Evolutionary conservation across 768 basidiomycete species (phyloP).

Genomic region (Hygrophorus russula): DNA sequence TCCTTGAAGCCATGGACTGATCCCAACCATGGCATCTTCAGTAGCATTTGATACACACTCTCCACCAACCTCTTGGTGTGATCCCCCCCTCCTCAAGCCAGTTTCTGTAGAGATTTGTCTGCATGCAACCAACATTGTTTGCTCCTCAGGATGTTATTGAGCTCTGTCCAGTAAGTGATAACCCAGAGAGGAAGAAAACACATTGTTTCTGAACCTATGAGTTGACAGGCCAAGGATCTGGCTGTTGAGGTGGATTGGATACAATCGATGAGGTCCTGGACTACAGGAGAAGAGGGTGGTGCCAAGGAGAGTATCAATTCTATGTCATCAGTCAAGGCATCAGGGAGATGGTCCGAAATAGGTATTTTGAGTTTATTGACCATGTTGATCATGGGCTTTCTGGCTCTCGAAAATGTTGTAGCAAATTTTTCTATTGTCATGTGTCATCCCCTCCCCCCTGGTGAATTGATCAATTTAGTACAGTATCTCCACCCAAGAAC

Average conservation of each 20-base stretch:
- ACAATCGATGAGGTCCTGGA: not conserved
- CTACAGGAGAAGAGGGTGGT: not conserved
- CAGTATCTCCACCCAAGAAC: slow-evolving; percentile 2
- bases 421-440: not conserved
- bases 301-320: not conserved
- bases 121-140: not conserved
- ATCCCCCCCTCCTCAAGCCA: not conserved
- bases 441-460: no score
- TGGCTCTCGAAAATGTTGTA: not conserved
- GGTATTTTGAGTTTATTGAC: not conserved
- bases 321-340: not conserved
- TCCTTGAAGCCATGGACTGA: not conserved
- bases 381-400: not conserved
- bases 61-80: not conserved
- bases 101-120: not conserved
- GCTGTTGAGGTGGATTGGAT: not conserved
- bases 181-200: not conserved
- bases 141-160: not conserved
- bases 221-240: not conserved
- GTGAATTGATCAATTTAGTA: slow-evolving; percentile 11
- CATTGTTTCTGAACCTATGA: not conserved
- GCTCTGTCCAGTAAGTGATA: not conserved
- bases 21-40: not conserved
- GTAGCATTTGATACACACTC: not conserved
- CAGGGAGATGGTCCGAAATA: not conserved